Percentiles rank a stretch among this genome's conserved stretches.
These are phyloP conservation scores for Fusarium sambucinum DNA, from an alignment of 2,329 filamentous ascomycete genomes.

Conservation along the genomic window DNA sequence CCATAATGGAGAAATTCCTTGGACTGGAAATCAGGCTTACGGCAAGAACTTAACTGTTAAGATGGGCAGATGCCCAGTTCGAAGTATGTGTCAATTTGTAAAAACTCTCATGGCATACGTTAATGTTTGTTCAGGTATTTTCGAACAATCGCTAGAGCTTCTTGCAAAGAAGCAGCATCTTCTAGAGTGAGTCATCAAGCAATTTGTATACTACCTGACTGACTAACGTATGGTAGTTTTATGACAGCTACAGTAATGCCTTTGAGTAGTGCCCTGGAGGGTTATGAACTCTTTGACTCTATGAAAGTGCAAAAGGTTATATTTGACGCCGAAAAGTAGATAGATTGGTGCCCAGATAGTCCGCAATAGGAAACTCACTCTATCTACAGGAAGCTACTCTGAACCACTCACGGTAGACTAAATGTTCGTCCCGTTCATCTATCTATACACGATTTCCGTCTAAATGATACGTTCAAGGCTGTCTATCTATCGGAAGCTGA, in stretches of 20 bases:
- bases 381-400: too few species aligned
- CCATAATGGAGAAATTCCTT: constrained; percentile 76
- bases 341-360: too few species aligned
- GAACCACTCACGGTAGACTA: too few species aligned
- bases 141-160: constrained; percentile 13
- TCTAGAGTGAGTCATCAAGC: constrained; percentile 11
- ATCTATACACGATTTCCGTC: too few species aligned
- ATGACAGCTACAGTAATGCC: constrained; percentile 79
- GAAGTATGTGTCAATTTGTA: constrained; percentile 52
- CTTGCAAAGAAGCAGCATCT: constrained; percentile 34
- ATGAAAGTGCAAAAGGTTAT: constrained; percentile 78
- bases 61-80: constrained; percentile 78
- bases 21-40: constrained; percentile 70
- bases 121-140: constrained; percentile 52
- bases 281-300: constrained; percentile 75
- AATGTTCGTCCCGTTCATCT: too few species aligned
- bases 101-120: too few species aligned
- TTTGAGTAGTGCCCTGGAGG: constrained; percentile 70
- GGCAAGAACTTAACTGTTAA: constrained; percentile 74
- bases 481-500: too few species aligned
- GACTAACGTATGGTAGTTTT: constrained; percentile 61
- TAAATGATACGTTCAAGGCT: too few species aligned
- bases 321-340: constrained; percentile 57
- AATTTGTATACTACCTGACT: fast-evolving
- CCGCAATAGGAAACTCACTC: too few species aligned